A percentile compares a stretch with the other conserved stretches of the same genome.
phyloP scores from a whole-genome alignment of 768 basidiomycete species.

The Suillus placidus region DNA sequence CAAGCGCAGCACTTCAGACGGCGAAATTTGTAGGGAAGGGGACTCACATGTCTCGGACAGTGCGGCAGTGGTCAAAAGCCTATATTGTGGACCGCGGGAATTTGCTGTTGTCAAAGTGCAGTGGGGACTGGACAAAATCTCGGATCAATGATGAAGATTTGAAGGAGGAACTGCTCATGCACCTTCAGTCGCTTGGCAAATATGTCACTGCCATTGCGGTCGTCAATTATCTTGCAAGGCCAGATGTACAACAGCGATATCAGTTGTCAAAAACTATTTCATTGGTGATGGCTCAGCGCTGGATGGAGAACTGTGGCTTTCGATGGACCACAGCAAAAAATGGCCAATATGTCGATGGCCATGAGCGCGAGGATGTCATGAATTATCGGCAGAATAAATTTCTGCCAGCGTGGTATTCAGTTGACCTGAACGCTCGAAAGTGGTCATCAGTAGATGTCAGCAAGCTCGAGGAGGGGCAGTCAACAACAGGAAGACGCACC shows the following conservation, averaged over 20 bases:
- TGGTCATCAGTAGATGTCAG: too few relatives aligned
- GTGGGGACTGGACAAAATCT: constrained; percentile 18
- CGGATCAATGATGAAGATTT: constrained; percentile 37
- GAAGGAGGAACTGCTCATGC: constrained; percentile 24
- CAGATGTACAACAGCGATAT: constrained; percentile 8
- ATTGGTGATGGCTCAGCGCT: constrained; percentile 32
- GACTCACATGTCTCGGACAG: constrained; percentile 3
- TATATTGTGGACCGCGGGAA: constrained; percentile 23
- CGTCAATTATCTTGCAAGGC: constrained; percentile 18
- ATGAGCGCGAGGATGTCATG: constrained; percentile 38
- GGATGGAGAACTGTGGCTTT: constrained; percentile 25
- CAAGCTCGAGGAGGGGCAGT: too few relatives aligned
- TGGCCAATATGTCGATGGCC: constrained; percentile 18
- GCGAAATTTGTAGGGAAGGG: constrained; percentile 5
- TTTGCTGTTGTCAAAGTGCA: constrained; percentile 20
- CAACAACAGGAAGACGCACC: too few relatives aligned
- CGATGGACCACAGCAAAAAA: constrained; percentile 23
- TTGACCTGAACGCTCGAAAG: too few relatives aligned
- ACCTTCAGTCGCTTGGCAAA: constrained; percentile 20
- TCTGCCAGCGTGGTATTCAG: too few relatives aligned
- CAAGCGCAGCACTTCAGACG: not conserved
- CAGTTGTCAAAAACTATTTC: constrained; percentile 22
- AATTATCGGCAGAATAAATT: constrained; percentile 28
- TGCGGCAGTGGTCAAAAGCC: not conserved
- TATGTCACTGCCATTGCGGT: constrained; percentile 28